These are phyloP conservation scores for Coleophoma eucalyptorum DNA, from an alignment of 2,329 filamentous ascomycete genomes.

Conservation along the genomic window DNA sequence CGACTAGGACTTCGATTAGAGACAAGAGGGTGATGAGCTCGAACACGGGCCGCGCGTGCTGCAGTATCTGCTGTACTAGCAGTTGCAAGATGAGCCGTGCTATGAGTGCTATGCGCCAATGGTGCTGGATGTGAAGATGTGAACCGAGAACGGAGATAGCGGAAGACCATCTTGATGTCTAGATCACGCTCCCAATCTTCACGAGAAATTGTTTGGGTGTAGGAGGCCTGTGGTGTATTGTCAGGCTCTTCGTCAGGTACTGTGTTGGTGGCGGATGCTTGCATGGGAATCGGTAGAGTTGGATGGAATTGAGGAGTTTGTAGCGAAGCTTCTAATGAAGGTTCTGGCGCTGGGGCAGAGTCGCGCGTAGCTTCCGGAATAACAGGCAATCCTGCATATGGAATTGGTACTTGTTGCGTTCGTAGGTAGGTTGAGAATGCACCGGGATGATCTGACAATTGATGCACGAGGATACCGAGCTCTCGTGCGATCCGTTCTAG, in stretches of 20 bases:
- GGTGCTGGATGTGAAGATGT: slow-evolving; percentile 29
- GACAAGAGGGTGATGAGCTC: slow-evolving; percentile 85
- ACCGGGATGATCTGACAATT: slow-evolving; percentile 80
- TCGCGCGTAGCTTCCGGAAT: slow-evolving; percentile 47
- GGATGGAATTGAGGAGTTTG: slow-evolving; percentile 2
- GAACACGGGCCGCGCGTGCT: slow-evolving; percentile 77
- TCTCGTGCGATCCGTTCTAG: slow-evolving; percentile 84
- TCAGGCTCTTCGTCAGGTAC: slow-evolving; percentile 9
- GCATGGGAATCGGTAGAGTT: slow-evolving; percentile 16
- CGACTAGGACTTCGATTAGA: slow-evolving; percentile 54
- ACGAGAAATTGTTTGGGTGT: slow-evolving; percentile 11
- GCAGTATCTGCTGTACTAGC: slow-evolving; percentile 60
- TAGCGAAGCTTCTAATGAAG: background rate
- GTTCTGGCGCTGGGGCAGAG: slow-evolving; percentile 1
- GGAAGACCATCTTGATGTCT: slow-evolving; percentile 88
- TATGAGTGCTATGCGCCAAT: slow-evolving; percentile 31
- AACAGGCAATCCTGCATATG: slow-evolving; percentile 74
- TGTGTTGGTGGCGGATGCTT: slow-evolving; percentile 6
- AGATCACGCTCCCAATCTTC: slow-evolving; percentile 84
- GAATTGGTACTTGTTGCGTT: slow-evolving; percentile 59
- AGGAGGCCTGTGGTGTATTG: slow-evolving; percentile 16
- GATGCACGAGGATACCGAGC: slow-evolving; percentile 77
- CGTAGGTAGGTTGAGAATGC: slow-evolving; percentile 80
- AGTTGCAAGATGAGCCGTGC: slow-evolving; percentile 43
- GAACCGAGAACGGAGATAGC: slow-evolving; percentile 77